phyloP scores from a whole-genome alignment of 805 yeast genomes.

The Lachancea meyersii region DNA sequence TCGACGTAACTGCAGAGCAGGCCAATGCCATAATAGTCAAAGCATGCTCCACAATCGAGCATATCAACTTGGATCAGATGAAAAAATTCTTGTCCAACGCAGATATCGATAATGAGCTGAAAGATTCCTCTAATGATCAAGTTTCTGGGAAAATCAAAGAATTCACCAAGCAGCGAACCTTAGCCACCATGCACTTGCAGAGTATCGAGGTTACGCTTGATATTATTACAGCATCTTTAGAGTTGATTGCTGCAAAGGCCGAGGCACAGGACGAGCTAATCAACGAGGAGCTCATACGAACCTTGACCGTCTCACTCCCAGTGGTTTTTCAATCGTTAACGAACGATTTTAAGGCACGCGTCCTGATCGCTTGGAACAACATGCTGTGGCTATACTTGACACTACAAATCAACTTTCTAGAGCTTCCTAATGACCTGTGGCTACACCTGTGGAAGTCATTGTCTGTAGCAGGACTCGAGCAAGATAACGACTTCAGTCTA shows the following conservation, averaged over 20 bases:
- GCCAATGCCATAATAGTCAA: conserved; percentile 22
- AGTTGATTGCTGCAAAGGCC: conserved; percentile 38
- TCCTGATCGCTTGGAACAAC: conserved; percentile 66
- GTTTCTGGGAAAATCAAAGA: conserved; percentile 30
- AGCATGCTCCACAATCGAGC: conserved; percentile 24
- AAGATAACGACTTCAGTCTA: conserved; percentile 26
- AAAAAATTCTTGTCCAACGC: conserved; percentile 19
- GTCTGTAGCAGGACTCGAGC: conserved; percentile 5
- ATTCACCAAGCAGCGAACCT: conserved; percentile 36
- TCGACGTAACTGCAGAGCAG: conserved; percentile 18
- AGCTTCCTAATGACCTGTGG: conserved; percentile 15
- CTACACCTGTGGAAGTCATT: conserved; percentile 18
- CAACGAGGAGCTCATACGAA: conserved; percentile 14
- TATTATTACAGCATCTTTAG: conserved; percentile 67
- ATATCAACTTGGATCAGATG: conserved; percentile 32
- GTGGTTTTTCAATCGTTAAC: conserved; percentile 38
- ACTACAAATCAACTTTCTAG: conserved; percentile 24
- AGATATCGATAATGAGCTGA: conserved; percentile 17
- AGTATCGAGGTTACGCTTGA: conserved; percentile 69
- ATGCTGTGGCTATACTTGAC: conserved; percentile 44
- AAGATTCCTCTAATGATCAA: conserved; percentile 12
- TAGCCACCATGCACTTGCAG: conserved; percentile 49
- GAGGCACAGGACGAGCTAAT: conserved; percentile 12
- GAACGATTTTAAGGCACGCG: conserved; percentile 47
- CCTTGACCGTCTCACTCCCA: conserved; percentile 25